Evolutionary conservation across 1,284 basidiomycete species (phyloP).

Genomic region (Pisolithus thermaeus): DNA sequence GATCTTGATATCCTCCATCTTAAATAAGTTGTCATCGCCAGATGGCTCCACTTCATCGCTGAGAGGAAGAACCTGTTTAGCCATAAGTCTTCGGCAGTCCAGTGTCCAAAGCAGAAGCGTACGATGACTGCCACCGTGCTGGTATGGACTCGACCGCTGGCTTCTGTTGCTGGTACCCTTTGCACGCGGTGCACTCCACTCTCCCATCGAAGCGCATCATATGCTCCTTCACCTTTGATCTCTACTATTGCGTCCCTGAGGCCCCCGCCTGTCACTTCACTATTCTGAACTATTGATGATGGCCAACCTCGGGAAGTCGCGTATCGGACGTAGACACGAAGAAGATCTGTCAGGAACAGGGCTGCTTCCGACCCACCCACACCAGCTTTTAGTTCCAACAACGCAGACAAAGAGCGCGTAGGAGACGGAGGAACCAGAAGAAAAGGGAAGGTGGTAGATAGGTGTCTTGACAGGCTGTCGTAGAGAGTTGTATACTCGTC

Average conservation of each 20-base stretch:
- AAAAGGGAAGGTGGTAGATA: conserved; percentile 56
- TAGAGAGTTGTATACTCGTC: conserved; percentile 62
- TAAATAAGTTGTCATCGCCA: conserved; percentile 56
- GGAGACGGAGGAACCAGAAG: conserved; percentile 69
- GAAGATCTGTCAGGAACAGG: conserved; percentile 76
- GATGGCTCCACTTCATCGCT: conserved; percentile 51
- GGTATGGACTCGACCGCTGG: conserved; percentile 85
- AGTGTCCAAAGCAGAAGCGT: conserved; percentile 21
- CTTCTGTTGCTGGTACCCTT: conserved; percentile 85
- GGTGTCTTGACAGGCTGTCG: conserved; percentile 40
- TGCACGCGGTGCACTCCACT: conserved; percentile 96
- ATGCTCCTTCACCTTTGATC: conserved; percentile 73
- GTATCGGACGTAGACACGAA: conserved; percentile 80
- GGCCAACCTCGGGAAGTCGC: conserved; percentile 51
- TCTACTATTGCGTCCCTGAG: conserved; percentile 83
- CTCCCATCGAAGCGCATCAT: conserved; percentile 81
- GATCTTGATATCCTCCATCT: conserved; percentile 81
- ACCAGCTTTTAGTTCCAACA: conserved; percentile 90
- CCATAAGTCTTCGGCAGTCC: background rate
- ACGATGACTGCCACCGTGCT: conserved; percentile 89
- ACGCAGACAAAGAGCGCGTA: conserved; percentile 64
- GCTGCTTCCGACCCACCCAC: conserved; percentile 90
- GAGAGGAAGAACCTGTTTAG: conserved; percentile 69
- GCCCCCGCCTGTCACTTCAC: conserved; percentile 56
- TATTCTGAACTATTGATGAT: conserved; percentile 45